These are phyloP conservation scores for Stygiomarasmius scandens DNA, from an alignment of 1,284 basidiomycete genomes.

Conservation along the genomic window DNA sequence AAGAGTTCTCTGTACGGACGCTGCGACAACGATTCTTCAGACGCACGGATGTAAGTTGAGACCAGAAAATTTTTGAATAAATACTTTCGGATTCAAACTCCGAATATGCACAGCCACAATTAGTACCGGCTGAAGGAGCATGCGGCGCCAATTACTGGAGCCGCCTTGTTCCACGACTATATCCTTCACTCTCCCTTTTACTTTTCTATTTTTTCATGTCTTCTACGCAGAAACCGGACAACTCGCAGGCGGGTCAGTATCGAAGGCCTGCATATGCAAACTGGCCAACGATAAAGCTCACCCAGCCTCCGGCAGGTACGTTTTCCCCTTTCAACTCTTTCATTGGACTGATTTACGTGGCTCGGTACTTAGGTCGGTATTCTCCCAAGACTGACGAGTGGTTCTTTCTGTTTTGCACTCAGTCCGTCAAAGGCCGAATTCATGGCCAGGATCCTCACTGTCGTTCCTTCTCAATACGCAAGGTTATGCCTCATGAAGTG, in stretches of 20 bases:
- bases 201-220: constrained; percentile 12
- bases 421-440: constrained; percentile 61
- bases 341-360: neutral
- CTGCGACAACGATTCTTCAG: constrained; percentile 86
- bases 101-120: neutral
- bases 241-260: constrained; percentile 23
- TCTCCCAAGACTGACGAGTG: constrained; percentile 69
- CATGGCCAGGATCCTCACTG: constrained; percentile 61
- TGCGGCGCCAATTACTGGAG: neutral
- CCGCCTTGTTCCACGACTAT: neutral
- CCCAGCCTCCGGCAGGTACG: constrained; percentile 48
- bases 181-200: neutral
- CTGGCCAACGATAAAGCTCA: constrained; percentile 53
- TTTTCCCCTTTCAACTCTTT: neutral
- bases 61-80: constrained; percentile 26
- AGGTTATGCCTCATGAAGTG: constrained; percentile 74
- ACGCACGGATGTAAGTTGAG: constrained; percentile 45
- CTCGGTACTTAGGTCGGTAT: constrained; percentile 45
- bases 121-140: neutral
- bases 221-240: constrained; percentile 30
- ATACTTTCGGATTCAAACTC: constrained; percentile 11
- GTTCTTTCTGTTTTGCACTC: constrained; percentile 74
- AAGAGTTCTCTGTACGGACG: constrained; percentile 63
- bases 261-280: constrained; percentile 40
- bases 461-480: constrained; percentile 69